Evolutionary conservation across 495 filamentous ascomycete species (phyloP).

Genomic region (Aspergillus olivimuriae): DNA sequence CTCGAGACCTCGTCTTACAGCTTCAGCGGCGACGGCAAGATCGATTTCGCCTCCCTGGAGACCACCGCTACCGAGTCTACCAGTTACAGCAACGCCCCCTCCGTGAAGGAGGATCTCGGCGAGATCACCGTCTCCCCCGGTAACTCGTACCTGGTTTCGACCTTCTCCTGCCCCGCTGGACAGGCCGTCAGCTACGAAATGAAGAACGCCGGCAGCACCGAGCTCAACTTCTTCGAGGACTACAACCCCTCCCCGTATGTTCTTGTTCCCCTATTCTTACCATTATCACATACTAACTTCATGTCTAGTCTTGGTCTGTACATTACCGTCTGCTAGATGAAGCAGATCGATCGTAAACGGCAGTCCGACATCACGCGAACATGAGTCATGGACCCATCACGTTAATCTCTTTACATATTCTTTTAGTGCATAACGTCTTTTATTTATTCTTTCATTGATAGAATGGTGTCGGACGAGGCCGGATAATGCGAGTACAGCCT

Average conservation of each 20-base stretch:
- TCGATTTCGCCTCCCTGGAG: constrained; percentile 46
- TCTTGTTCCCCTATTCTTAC: not conserved
- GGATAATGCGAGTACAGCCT: not conserved
- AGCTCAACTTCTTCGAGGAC: constrained; percentile 60
- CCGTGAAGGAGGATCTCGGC: constrained; percentile 39
- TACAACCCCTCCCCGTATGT: constrained; percentile 50
- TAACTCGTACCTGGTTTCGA: constrained; percentile 49
- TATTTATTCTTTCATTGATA: not conserved
- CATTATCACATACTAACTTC: constrained; percentile 17
- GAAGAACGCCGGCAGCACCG: constrained; percentile 42
- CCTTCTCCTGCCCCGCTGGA: constrained; percentile 51
- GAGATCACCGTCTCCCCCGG: constrained; percentile 46
- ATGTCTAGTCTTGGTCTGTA: constrained; percentile 50
- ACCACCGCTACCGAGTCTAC: constrained; percentile 35
- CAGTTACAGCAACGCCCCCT: constrained; percentile 44
- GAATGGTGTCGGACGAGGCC: not conserved
- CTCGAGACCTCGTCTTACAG: constrained; percentile 51
- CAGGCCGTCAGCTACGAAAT: constrained; percentile 45
- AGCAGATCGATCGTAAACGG: not conserved
- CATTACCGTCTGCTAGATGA: constrained; percentile 49
- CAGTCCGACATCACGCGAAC: constrained; percentile 7
- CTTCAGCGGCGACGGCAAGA: constrained; percentile 50
- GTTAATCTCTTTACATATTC: not conserved
- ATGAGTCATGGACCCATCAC: constrained; percentile 10
- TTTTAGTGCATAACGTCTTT: not conserved